phyloP scores from a whole-genome alignment of 1,139 yeast species.

The Eremothecium gossypii region DNA sequence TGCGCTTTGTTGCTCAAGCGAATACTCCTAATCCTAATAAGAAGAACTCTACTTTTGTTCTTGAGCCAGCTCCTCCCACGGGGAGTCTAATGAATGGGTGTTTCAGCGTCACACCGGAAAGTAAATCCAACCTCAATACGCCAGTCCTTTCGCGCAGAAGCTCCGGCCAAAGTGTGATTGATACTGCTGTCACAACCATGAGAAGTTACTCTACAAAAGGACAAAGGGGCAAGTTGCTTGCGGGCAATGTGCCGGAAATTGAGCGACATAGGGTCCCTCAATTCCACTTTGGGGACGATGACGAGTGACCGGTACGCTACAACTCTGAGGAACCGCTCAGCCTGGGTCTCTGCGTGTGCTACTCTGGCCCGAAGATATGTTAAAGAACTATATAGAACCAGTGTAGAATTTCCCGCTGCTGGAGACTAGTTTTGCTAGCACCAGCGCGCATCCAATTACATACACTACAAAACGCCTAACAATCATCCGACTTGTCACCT shows the following conservation, averaged over 20 bases:
- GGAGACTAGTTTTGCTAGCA: no score
- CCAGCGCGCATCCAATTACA: no score
- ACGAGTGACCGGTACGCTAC: no score
- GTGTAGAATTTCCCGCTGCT: no score
- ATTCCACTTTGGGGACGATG: no score
- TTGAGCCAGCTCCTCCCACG: slow-evolving; percentile 27
- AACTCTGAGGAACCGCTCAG: no score
- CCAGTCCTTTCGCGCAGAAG: slow-evolving; percentile 19
- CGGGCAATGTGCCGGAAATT: not conserved
- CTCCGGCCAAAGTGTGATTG: slow-evolving; percentile 11
- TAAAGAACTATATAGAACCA: no score
- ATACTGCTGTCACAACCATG: slow-evolving; percentile 2
- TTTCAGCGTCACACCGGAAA: slow-evolving; percentile 26
- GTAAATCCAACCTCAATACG: slow-evolving; percentile 21
- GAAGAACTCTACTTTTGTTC: slow-evolving; percentile 24
- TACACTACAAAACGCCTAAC: no score
- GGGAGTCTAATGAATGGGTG: slow-evolving; percentile 28
- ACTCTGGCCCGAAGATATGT: no score
- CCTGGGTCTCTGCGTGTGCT: no score
- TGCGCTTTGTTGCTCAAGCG: slow-evolving; percentile 1
- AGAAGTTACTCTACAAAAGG: slow-evolving; percentile 2
- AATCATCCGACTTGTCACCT: no score
- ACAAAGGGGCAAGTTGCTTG: not conserved
- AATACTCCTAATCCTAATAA: slow-evolving; percentile 6
- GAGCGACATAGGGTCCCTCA: no score